A percentile compares a stretch with the other conserved stretches of the same genome.
Evolutionary conservation across 495 filamentous ascomycete species (phyloP).

Genomic region (Pyrenula massariospora): DNA sequence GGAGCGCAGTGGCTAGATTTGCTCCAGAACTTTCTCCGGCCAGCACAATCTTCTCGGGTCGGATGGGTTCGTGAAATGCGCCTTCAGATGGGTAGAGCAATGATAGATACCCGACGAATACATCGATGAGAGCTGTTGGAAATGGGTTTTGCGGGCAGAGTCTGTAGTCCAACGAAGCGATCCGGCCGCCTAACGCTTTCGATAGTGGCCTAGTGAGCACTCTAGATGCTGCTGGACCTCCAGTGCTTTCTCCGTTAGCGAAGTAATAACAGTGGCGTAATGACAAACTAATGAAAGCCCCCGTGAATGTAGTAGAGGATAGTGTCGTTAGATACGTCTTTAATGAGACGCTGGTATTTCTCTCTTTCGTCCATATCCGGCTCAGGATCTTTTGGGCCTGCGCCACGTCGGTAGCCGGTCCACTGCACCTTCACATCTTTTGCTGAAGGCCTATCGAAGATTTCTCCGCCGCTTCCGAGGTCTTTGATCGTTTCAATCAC

Average conservation of each 20-base stretch:
- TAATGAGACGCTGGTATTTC: neutral
- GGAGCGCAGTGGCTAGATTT: constrained; percentile 4
- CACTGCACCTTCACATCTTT: neutral
- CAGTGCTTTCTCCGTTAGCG: neutral
- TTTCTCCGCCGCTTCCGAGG: neutral
- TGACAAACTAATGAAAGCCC: neutral
- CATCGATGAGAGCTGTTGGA: constrained; percentile 18
- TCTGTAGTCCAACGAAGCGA: constrained; percentile 22
- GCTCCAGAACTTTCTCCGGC: constrained; percentile 14
- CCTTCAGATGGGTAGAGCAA: constrained; percentile 7
- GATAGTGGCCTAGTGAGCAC: neutral
- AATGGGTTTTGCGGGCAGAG: constrained; percentile 22
- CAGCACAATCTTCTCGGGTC: constrained; percentile 5
- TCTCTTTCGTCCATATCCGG: neutral
- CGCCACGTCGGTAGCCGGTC: neutral
- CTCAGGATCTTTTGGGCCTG: neutral
- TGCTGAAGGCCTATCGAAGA: neutral
- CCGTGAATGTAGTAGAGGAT: neutral
- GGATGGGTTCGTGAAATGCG: constrained; percentile 6
- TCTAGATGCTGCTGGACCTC: too few species aligned
- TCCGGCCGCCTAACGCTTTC: neutral
- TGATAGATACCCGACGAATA: constrained; percentile 9
- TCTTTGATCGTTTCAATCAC: neutral
- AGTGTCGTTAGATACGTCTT: neutral
- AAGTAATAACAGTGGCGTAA: too few species aligned